Conservation (phyloP, 164 flowering plant genomes). For the Berberis thunbergii region DNA sequence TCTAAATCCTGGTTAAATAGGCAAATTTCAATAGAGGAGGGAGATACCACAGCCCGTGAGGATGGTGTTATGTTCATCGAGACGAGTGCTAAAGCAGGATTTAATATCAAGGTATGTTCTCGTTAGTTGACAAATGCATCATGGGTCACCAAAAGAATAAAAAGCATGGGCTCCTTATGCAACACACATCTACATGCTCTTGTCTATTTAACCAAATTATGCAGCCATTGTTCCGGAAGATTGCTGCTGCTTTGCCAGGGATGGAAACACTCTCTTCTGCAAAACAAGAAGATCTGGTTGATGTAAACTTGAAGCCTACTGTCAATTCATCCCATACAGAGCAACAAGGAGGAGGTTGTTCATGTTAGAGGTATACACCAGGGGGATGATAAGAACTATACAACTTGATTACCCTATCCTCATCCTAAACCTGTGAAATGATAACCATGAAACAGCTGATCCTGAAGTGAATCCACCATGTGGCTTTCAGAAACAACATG, state of each 20-base stretch:
- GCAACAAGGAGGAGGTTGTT: constrained; percentile 67
- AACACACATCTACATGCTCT: not conserved
- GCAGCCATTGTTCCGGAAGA: constrained; percentile 86
- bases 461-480: too few relatives aligned
- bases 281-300: constrained; percentile 82
- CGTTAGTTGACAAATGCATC: too few relatives aligned
- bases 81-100: constrained; percentile 78
- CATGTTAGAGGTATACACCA: constrained; percentile 32
- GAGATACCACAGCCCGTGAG: constrained; percentile 65
- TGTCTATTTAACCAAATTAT: constrained; percentile 1
- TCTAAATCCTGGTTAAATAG: constrained; percentile 23
- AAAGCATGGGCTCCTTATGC: too few relatives aligned
- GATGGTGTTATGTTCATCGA: constrained; percentile 76
- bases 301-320: constrained; percentile 61
- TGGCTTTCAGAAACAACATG: too few relatives aligned
- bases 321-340: constrained; percentile 43
- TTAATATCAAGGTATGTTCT: constrained; percentile 55
- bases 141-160: too few relatives aligned
- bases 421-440: not conserved
- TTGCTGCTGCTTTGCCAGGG: constrained; percentile 79
- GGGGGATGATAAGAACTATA: not conserved
- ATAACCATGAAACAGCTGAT: too few relatives aligned
- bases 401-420: not conserved
- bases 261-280: constrained; percentile 73
- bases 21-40: constrained; percentile 91